Base-by-base conservation (phyloP, 2,329 filamentous ascomycete species). In the Gnomoniopsis sp. region DNA sequence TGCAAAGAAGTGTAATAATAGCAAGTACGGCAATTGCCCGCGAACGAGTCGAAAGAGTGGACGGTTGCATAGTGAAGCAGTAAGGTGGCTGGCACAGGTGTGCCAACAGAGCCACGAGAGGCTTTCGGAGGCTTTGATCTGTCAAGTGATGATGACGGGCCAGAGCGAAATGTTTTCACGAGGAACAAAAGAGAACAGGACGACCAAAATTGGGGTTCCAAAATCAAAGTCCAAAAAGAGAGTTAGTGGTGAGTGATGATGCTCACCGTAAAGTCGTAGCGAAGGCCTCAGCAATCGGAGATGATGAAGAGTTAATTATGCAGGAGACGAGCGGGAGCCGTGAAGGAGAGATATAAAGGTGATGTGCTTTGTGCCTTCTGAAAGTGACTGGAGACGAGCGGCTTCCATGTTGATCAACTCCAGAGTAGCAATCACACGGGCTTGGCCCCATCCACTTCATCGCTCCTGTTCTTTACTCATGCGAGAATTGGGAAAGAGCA, bases 181-280 rank as follows among this genome's bases (percentile, higher is more conserved):
- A 47, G 49, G 19, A 15, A 17, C 11, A 46, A 52, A 51, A 54
- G 47, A 57, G 21, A 38, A 50, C 52, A 53, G 57, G 19, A 52
- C 44, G 51, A 41, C 53, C 56, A 63, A 63, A 60, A 62, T 33
- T 41, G 46, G 50, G 38, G 49, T 53, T 63, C 62, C 62, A 64
- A 64, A 65, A 62, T 41, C 44, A 22, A 56, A 52, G 59, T 61
- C 59, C 62, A 59, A 62, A 63, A 62, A 60, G 60, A 62, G 56
- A 41, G 36, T 21, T 36, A 33, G 14, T 19, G 41, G 41, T 11
- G 44, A 11, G 47, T 22, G 47, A 43, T 44, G 34, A 21, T 57
- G 26, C 33, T 26, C 36, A 11, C 15, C 17, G 30, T 48, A 21
- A 19, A 23, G 38, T 46, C 38, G 36, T 19, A 4, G 38, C 34